Conservation (phyloP, 768 basidiomycete genomes). For the Amanita brunnescens region DNA sequence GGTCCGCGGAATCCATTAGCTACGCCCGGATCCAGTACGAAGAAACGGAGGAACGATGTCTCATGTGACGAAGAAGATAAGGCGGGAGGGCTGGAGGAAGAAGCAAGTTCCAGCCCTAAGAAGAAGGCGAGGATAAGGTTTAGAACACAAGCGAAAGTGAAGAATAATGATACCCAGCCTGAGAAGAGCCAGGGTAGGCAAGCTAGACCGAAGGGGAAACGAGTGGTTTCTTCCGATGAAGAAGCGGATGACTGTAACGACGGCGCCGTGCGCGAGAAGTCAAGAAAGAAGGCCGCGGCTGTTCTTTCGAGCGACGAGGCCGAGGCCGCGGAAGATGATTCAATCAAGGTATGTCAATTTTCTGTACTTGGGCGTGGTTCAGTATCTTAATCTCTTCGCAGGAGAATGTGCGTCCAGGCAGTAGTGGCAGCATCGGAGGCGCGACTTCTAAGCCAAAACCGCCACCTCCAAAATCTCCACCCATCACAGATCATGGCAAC, state of each 20-base stretch:
- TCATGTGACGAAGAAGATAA: conserved; percentile 14
- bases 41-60: conserved; percentile 19
- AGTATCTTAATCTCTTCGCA: neutral
- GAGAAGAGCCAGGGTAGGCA: conserved; percentile 16
- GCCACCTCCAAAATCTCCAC: conserved; percentile 2
- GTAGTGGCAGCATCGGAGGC: neutral
- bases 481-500: conserved; percentile 6
- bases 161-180: neutral
- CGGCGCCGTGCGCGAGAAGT: neutral
- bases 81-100: conserved; percentile 5
- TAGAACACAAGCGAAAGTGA: neutral
- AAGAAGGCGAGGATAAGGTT: conserved; percentile 13
- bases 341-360: neutral
- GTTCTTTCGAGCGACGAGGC: neutral
- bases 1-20: neutral
- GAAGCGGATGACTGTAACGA: conserved; percentile 14
- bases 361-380: neutral
- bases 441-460: conserved; percentile 1
- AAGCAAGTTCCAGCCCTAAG: conserved; percentile 5
- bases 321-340: conserved; percentile 4
- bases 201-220: conserved; percentile 17
- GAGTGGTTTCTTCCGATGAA: conserved; percentile 24
- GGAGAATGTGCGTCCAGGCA: conserved; percentile 4
- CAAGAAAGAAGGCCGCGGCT: neutral
- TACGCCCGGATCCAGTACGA: neutral